Evolutionary conservation across 177 flowering plant genomes (phyloP).

Genomic region (Vitis hybrid): DNA sequence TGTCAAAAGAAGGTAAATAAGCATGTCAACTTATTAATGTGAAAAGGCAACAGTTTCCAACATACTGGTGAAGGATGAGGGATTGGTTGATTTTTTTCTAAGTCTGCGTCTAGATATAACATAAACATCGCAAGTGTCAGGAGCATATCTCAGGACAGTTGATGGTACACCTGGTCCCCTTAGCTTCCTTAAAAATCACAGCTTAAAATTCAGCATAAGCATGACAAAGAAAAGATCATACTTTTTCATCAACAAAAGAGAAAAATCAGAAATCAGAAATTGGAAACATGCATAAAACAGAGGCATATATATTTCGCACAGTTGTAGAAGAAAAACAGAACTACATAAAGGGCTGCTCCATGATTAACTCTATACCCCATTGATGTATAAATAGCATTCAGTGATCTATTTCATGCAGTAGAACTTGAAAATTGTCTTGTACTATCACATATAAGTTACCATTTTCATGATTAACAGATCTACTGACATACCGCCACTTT

Average conservation of each 20-base stretch:
- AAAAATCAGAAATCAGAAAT: neutral
- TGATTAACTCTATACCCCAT: too few relatives aligned
- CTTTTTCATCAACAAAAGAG: neutral
- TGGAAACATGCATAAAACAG: neutral
- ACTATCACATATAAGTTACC: too few relatives aligned
- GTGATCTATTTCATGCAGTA: too few relatives aligned
- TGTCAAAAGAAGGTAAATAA: conserved; percentile 1
- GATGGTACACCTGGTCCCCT: conserved; percentile 58
- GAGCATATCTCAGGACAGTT: conserved; percentile 51
- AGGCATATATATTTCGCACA: too few relatives aligned
- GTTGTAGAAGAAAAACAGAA: too few relatives aligned
- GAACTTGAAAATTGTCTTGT: too few relatives aligned
- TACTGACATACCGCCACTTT: too few relatives aligned
- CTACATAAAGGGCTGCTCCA: too few relatives aligned
- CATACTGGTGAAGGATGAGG: conserved; percentile 37
- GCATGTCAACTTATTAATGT: neutral
- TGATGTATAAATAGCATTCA: too few relatives aligned
- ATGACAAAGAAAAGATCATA: neutral
- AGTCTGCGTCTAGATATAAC: conserved; percentile 48
- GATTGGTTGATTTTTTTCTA: conserved; percentile 36
- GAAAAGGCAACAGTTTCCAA: conserved; percentile 5
- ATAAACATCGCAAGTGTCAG: conserved; percentile 58
- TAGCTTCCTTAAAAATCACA: conserved; percentile 43
- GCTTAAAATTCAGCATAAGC: neutral
- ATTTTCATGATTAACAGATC: too few relatives aligned